A percentile compares a stretch with the other conserved stretches of the same genome.
Conservation (phyloP, 176 grass and related monocot genomes). For the Oryza officinalis region DNA sequence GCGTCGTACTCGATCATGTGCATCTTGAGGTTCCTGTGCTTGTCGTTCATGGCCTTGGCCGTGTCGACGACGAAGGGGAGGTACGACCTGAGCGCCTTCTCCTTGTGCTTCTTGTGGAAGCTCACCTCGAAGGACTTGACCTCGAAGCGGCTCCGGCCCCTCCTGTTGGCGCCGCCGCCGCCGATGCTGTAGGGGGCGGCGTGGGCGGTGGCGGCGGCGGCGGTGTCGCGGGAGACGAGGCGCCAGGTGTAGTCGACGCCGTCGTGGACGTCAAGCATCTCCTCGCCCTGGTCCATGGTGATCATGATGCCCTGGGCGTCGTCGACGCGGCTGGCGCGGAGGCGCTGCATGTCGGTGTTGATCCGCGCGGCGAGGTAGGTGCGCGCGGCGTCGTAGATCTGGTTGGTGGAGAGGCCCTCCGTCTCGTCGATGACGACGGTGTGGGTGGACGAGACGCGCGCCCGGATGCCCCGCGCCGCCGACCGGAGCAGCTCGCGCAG, state of each 20-base stretch:
- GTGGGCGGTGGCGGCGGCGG: background rate
- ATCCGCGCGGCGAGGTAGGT: slow-evolving; percentile 46
- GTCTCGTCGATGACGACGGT: slow-evolving; percentile 45
- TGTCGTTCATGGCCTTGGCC: slow-evolving; percentile 40
- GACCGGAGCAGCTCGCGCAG: slow-evolving; percentile 21
- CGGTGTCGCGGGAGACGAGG: slow-evolving; percentile 21
- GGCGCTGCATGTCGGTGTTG: slow-evolving; percentile 26
- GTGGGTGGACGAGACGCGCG: slow-evolving; percentile 40
- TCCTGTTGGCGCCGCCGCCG: background rate
- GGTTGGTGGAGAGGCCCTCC: slow-evolving; percentile 44
- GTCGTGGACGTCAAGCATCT: slow-evolving; percentile 44
- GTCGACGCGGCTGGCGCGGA: slow-evolving; percentile 30
- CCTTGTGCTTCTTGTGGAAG: slow-evolving; percentile 66
- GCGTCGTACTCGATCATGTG: slow-evolving; percentile 48
- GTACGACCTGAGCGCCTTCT: slow-evolving; percentile 48
- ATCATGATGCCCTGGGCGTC: slow-evolving; percentile 42
- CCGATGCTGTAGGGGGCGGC: background rate
- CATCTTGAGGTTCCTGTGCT: slow-evolving; percentile 47
- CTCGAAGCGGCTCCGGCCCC: slow-evolving; percentile 1
- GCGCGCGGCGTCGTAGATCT: slow-evolving; percentile 50
- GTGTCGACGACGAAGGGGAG: slow-evolving; percentile 49
- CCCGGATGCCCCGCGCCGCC: background rate
- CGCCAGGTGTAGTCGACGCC: slow-evolving; percentile 47
- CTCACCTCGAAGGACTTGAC: slow-evolving; percentile 43
- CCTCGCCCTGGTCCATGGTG: slow-evolving; percentile 42